phyloP scores from a whole-genome alignment of 305 asterid genomes.

The Coffea humblotiana region DNA sequence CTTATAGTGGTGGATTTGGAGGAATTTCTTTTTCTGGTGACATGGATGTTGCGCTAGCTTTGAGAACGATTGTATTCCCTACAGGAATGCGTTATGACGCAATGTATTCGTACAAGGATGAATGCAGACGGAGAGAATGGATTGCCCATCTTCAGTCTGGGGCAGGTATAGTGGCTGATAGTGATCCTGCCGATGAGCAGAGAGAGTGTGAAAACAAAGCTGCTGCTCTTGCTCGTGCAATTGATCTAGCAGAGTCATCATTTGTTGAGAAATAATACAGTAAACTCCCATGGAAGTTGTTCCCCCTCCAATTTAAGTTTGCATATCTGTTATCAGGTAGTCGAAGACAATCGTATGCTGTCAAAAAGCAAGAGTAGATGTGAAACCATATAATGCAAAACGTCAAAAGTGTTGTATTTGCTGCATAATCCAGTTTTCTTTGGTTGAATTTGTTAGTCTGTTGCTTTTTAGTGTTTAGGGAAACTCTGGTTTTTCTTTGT shows the following conservation, averaged over 20 bases:
- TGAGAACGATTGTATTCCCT: slow-evolving; percentile 90
- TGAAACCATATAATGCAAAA: neutral
- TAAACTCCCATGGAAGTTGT: neutral
- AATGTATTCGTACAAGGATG: slow-evolving; percentile 71
- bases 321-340: neutral
- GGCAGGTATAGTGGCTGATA: slow-evolving; percentile 91
- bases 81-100: slow-evolving; percentile 63
- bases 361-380: neutral
- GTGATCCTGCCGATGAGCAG: slow-evolving; percentile 90
- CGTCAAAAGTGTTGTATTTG: neutral
- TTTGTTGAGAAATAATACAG: slow-evolving; percentile 51
- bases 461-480: neutral
- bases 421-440: neutral
- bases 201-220: slow-evolving; percentile 92
- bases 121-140: slow-evolving; percentile 66
- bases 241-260: slow-evolving; percentile 93
- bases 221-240: slow-evolving; percentile 88
- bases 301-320: neutral
- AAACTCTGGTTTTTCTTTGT: neutral
- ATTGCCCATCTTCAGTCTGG: slow-evolving; percentile 93
- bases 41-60: slow-evolving; percentile 88
- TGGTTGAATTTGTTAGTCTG: neutral
- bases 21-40: slow-evolving; percentile 88
- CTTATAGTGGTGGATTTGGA: slow-evolving; percentile 96
- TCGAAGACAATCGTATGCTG: neutral